Conservation (phyloP, 1,139 yeast species). For the Yamadazyma kanchanaburiensis region DNA sequence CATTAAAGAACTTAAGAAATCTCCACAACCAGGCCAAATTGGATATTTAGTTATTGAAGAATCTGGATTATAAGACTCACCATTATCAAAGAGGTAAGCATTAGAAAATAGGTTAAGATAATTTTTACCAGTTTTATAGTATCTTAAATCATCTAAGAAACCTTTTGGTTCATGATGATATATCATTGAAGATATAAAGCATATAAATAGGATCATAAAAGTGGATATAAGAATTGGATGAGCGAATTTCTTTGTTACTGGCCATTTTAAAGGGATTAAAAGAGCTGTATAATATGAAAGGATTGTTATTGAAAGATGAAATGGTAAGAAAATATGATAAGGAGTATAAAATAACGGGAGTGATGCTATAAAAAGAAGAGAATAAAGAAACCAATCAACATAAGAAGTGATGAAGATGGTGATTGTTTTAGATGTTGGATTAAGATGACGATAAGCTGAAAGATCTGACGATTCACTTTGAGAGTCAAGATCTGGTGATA, state of each 20-base stretch:
- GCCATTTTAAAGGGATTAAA: conserved; percentile 45
- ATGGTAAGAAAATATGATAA: conserved; percentile 55
- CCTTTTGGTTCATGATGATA: conserved; percentile 43
- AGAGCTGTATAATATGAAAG: conserved; percentile 53
- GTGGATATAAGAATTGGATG: conserved; percentile 75
- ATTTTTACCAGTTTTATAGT: conserved; percentile 67
- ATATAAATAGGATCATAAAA: conserved; percentile 55
- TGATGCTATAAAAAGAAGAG: conserved; percentile 46
- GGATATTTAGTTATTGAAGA: conserved; percentile 29
- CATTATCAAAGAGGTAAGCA: conserved; percentile 26
- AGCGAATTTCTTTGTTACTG: conserved; percentile 47
- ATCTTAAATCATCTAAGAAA: conserved; percentile 47
- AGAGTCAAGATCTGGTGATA: not conserved
- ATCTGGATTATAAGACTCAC: conserved; percentile 19
- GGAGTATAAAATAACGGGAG: conserved; percentile 49
- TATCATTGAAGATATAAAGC: conserved; percentile 58
- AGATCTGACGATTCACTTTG: not conserved
- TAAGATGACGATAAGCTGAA: conserved; percentile 9
- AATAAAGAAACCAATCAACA: conserved; percentile 56
- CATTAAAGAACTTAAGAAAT: conserved; percentile 64
- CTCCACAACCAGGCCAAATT: conserved; percentile 79
- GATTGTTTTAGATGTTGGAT: conserved; percentile 19
- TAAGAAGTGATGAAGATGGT: conserved; percentile 41
- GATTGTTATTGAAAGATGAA: conserved; percentile 60
- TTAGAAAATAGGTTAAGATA: conserved; percentile 57